Evolutionary conservation across 176 grass and related monocot species (phyloP).

Genomic region (Eleusine coracana): DNA sequence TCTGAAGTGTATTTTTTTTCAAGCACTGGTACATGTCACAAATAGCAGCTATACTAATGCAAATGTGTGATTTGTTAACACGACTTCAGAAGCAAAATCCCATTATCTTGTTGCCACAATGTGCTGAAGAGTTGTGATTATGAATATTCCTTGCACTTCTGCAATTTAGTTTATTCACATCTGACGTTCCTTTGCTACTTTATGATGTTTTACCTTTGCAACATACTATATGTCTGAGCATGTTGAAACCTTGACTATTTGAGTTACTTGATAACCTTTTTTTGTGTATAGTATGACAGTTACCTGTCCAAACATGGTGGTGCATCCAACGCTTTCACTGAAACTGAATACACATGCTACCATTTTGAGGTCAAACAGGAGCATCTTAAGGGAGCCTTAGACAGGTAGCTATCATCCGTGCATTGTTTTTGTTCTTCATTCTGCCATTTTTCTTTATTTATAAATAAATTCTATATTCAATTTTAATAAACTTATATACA

Average conservation of each 20-base stretch:
- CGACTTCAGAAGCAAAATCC: neutral
- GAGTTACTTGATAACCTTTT: slow-evolving; percentile 31
- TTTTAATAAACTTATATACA: slow-evolving; percentile 35
- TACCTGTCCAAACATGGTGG: slow-evolving; percentile 95
- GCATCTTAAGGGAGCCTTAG: slow-evolving; percentile 82
- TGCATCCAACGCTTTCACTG: slow-evolving; percentile 94
- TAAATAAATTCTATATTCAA: slow-evolving; percentile 22
- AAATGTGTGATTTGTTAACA: neutral
- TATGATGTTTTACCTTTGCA: slow-evolving; percentile 18
- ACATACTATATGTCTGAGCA: slow-evolving; percentile 29
- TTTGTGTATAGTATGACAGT: slow-evolving; percentile 77
- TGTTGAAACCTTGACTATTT: neutral
- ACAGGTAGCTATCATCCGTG: slow-evolving; percentile 56
- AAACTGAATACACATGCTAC: slow-evolving; percentile 95
- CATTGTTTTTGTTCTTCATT: slow-evolving; percentile 33
- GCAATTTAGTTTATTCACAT: slow-evolving; percentile 13
- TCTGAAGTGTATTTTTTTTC: slow-evolving; percentile 19
- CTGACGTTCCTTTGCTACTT: slow-evolving; percentile 5
- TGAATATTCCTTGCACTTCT: slow-evolving; percentile 14
- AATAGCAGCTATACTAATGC: neutral
- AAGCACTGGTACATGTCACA: neutral
- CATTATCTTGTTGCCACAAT: slow-evolving; percentile 16
- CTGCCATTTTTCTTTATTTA: slow-evolving; percentile 15
- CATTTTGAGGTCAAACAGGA: slow-evolving; percentile 88
- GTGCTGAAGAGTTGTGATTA: slow-evolving; percentile 7